A percentile compares a stretch with the other conserved stretches of the same genome.
Conservation (phyloP, 2,329 filamentous ascomycete species). For the Aspergillaceae sp. region DNA sequence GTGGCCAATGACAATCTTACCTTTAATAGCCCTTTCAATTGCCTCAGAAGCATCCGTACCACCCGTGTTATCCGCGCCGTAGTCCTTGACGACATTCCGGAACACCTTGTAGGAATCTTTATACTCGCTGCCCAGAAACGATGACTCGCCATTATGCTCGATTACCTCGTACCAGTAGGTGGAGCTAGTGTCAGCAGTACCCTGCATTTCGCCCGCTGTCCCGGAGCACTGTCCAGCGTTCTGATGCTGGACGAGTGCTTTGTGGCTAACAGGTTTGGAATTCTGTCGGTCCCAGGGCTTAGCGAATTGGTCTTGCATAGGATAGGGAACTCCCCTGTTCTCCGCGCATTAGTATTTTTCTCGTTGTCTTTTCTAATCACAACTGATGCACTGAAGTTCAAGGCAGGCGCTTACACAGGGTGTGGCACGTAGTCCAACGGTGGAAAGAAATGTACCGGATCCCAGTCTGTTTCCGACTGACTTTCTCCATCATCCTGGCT, state of each 20-base stretch:
- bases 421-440: slow-evolving; percentile 4
- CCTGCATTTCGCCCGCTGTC: slow-evolving; percentile 2
- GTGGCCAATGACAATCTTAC: slow-evolving; percentile 5
- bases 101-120: slow-evolving; percentile 27
- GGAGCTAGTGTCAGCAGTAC: no score
- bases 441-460: neutral
- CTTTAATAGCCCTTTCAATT: slow-evolving; percentile 23
- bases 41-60: slow-evolving; percentile 18
- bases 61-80: slow-evolving; percentile 26
- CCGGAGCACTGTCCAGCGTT: slow-evolving; percentile 1
- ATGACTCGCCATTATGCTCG: slow-evolving; percentile 20
- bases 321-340: slow-evolving; percentile 13
- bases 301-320: slow-evolving; percentile 9
- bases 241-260: neutral
- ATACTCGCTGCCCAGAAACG: slow-evolving; percentile 14
- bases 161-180: slow-evolving; percentile 23
- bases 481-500: neutral
- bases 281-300: slow-evolving; percentile 11
- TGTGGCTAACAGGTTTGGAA: slow-evolving; percentile 5
- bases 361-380: no score
- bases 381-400: neutral
- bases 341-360: neutral
- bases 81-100: slow-evolving; percentile 28
- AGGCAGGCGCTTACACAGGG: slow-evolving; percentile 1
- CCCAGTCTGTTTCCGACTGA: neutral